Base-by-base conservation (phyloP, 129 eudicot genomes). In the Silybum marianum region DNA sequence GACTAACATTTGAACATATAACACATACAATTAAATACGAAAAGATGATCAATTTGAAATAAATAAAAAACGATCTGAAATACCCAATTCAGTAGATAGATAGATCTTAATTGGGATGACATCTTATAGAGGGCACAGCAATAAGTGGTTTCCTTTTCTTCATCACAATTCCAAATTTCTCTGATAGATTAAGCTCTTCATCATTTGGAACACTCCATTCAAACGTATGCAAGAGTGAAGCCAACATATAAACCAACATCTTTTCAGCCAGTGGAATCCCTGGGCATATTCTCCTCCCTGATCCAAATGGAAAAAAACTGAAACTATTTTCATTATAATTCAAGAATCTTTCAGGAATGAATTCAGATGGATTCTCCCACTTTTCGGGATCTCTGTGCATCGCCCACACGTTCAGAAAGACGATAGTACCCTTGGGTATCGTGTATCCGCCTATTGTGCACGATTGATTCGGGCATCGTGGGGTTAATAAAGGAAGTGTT, bases 141-240 rank as follows among this genome's bases (percentile, higher is more conserved):
- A 77, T 42, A 5, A 88, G 77, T 16, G 95, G 92, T 9, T n/a
- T 51, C 38, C 40, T 88, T 80, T 86, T 90, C 86, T 82, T 90
- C 83, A 90, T 38, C 12, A 90, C 95, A 68, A 88, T 81, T 58
- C 95, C 95, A 82, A 90, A 90, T 73, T 90, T 90, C 79, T 86
- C 95, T 0, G 42, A 24, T n/a, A 88, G 34, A 14, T 90, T 86
- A 48, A 84, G 9, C 21, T 73, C 72, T 60, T 79, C 88, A 7
- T 87, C 90, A 0, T 66, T 42, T 9, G 91, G 90, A 66, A 88
- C 40, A n/a, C 74, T 82, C 91, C 91, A 90, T 32, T 88, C 82
- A 9, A 90, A 90, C 21, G 90, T 73, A 79, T 90, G 94, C 36
- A 90, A 68, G 7, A 88, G 62, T 3, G 91, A 86, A 32, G 94